Conservation (phyloP, 371 early-diverging fungal genomes). For the Saksenaea oblongispora region DNA sequence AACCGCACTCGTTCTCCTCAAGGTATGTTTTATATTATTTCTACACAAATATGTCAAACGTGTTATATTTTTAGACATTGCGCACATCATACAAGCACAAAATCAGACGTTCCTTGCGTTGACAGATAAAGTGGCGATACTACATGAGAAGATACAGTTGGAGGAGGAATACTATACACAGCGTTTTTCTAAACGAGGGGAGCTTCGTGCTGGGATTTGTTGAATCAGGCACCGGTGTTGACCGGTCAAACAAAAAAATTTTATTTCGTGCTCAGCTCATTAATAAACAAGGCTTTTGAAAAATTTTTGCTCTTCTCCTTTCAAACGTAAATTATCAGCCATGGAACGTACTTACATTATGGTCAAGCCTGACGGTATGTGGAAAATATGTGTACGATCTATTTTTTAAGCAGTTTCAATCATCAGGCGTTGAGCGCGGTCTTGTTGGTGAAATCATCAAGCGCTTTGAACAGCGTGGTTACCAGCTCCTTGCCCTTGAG, state of each 20-base stretch:
- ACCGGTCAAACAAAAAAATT: neutral
- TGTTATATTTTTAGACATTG: constrained; percentile 36
- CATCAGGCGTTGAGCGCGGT: constrained; percentile 83
- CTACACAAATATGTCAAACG: neutral
- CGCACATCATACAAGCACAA: constrained; percentile 61
- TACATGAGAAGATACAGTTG: constrained; percentile 60
- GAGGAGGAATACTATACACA: constrained; percentile 47
- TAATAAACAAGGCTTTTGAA: neutral
- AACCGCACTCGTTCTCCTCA: constrained; percentile 41
- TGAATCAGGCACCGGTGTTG: neutral
- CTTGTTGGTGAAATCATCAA: constrained; percentile 96
- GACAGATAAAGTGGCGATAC: constrained; percentile 56
- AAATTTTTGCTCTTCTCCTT: constrained; percentile 5
- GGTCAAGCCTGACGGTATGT: constrained; percentile 63
- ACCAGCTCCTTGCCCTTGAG: constrained; percentile 86
- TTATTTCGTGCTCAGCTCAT: neutral
- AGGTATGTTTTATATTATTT: constrained; percentile 22
- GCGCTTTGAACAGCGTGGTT: constrained; percentile 92
- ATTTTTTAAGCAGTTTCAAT: neutral
- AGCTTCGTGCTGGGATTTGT: neutral
- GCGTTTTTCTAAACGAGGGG: neutral
- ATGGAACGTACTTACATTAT: constrained; percentile 88
- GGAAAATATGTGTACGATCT: neutral
- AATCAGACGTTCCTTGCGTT: constrained; percentile 65
- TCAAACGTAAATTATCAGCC: constrained; percentile 16